These are phyloP conservation scores for Pestalotiopsis sp. DNA, from an alignment of 2,329 filamentous ascomycete species.

Conservation along the genomic window DNA sequence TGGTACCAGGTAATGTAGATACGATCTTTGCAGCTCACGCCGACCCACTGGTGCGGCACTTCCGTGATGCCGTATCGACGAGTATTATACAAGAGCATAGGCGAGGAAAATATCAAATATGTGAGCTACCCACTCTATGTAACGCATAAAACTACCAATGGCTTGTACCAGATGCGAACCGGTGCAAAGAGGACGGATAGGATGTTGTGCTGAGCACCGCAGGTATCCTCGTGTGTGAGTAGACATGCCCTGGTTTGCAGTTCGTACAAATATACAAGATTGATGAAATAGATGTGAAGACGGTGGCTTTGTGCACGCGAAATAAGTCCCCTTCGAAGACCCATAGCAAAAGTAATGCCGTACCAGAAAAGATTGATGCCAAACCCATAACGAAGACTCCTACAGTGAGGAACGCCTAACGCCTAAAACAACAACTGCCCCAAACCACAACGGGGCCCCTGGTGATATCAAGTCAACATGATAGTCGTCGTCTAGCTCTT, in stretches of 20 bases:
- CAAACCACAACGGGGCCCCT: background rate
- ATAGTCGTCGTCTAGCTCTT: conserved; percentile 63
- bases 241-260: no score
- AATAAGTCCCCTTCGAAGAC: background rate
- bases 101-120: no score
- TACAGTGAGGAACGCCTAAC: background rate
- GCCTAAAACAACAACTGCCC: background rate
- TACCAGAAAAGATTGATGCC: background rate
- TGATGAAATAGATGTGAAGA: background rate
- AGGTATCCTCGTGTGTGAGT: no score
- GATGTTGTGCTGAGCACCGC: no score
- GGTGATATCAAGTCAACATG: background rate
- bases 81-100: background rate
- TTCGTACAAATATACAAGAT: background rate
- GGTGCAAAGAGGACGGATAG: no score
- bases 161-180: no score
- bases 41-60: background rate
- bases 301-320: background rate
- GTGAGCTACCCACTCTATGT: no score
- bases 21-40: background rate
- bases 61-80: background rate
- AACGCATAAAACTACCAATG: no score
- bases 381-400: background rate
- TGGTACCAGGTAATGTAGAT: background rate
- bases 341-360: background rate